Base-by-base conservation (phyloP, 2,329 filamentous ascomycete species). In the Penicillium sp. region DNA sequence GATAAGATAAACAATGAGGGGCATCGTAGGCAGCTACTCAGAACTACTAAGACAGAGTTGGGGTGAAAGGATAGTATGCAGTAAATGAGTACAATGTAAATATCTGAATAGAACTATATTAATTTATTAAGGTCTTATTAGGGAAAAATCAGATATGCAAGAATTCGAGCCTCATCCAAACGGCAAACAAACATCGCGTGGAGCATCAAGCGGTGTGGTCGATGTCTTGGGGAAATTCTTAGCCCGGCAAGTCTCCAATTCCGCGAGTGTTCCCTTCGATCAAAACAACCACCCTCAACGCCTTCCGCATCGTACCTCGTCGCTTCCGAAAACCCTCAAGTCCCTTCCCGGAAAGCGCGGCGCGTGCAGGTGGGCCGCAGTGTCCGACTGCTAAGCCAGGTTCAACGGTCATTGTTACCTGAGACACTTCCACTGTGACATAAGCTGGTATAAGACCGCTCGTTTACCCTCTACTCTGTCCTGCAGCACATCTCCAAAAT, bases 1-100 rank as follows among this genome's bases (percentile, higher is more conserved):
- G 62, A 65, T 65, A 65, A 65, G 62, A 65, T 65, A 65, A 65
- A 58, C 61, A 62, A 60, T 57, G 62, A 65, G 62, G 62, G 61
- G 62, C 57, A 61, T 43, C 11, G 27, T 36, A 39, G 34, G 34
- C 27, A 47, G 40, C 32, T 46, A 53, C 52, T 49, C 45, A 57
- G 24, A 27, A 27, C 24, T 42, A 36, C 22, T 4, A 56, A 18
- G 31, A 36, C 27, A 4, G 24, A 27, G 24, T 6, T 27, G 24
- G 24, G 24, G 24, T 27, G 24, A 27, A 27, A 27, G 8, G 5
- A 6, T 6, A 27, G 24, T 27, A 27, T 27, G 8, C 24, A 27
- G 8, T 36, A 36, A 36, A 36, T 13, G 4, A 36, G n/a, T 36
- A 36, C 4, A 34, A 11, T 34, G 1, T 5, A 11, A 34, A 34